Base-by-base conservation (phyloP, 129 eudicot species). In the Escallonia rubra region DNA sequence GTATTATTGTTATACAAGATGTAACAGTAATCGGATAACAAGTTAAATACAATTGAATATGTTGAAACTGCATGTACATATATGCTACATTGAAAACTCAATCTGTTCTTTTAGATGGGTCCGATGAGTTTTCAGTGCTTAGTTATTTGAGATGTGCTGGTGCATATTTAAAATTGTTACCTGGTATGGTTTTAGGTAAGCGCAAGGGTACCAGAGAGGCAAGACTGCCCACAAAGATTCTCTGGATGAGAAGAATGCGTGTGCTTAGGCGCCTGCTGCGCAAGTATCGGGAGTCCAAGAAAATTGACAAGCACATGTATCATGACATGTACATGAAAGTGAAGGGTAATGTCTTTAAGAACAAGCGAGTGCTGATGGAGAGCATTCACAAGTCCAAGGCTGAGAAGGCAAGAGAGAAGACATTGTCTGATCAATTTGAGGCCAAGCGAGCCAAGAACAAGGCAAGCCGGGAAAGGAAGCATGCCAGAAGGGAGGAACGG, bases 251-350 rank as follows among this genome's bases (percentile, higher is more conserved):
- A 79, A 91, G 97, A 53, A 83, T 91, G 94, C 74, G 97, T 53
- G 97, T 91, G 11, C 80, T 91, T 16, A 79, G 97, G 78, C 74
- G 97, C 43, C 61, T 91, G 69, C 95, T 91, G 10, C 86, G 96
- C 67, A 91, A 88, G 76, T 91, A 91, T 76, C 70, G 97, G 39
- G 97, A 91, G 73, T 50, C 97, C 0, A 91, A 91, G 86, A 87
- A 91, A 83, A 91, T 91, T 63, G 97, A 91, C 80, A 91, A 91
- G 82, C 97, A 91, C 76, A 91, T 91, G 97, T 91, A 91, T 52
- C 97, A 91, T 77, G 97, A 91, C 68, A 91, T 91, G 97, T 91
- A 91, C 85, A 91, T 91, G 97, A 91, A 79, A 85, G 97, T 90
- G 6, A 84, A 90, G 81, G 97, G 95, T 87, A 91, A 91, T 70